A percentile compares a stretch with the other conserved stretches of the same genome.
Conservation (phyloP, 139 green algal species). For the Picochlorum costavermella region DNA sequence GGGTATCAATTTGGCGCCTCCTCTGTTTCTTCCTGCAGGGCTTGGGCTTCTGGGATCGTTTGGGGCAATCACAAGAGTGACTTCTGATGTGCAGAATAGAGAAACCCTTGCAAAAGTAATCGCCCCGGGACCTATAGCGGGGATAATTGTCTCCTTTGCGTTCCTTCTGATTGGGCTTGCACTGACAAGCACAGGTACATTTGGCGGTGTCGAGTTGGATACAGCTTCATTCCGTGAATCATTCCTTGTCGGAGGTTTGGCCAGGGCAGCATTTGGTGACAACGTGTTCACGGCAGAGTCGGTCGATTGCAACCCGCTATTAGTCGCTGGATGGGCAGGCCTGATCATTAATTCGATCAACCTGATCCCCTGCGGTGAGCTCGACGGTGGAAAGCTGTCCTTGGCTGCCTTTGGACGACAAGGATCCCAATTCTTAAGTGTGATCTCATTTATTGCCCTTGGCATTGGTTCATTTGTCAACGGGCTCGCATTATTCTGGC, state of each 20-base stretch:
- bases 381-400: conserved; percentile 62
- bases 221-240: conserved; percentile 51
- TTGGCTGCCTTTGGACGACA: conserved; percentile 35
- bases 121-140: conserved; percentile 42
- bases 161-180: conserved; percentile 47
- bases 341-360: conserved; percentile 58
- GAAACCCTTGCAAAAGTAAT: conserved; percentile 37
- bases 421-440: conserved; percentile 29
- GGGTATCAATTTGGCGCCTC: conserved; percentile 57
- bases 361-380: conserved; percentile 55
- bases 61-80: conserved; percentile 72
- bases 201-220: conserved; percentile 46
- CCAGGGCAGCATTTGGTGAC: conserved; percentile 23
- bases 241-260: conserved; percentile 34
- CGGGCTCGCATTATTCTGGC: conserved; percentile 65
- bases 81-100: conserved; percentile 30
- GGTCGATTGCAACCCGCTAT: conserved; percentile 42
- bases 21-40: conserved; percentile 67
- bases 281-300: conserved; percentile 22
- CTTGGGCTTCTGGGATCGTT: conserved; percentile 68
- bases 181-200: conserved; percentile 32
- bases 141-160: conserved; percentile 25
- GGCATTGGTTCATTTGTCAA: conserved; percentile 45
- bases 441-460: conserved; percentile 47
- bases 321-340: conserved; percentile 68